phyloP scores from a whole-genome alignment of 2,329 filamentous ascomycete genomes.

The Xylariaceae sp. region DNA sequence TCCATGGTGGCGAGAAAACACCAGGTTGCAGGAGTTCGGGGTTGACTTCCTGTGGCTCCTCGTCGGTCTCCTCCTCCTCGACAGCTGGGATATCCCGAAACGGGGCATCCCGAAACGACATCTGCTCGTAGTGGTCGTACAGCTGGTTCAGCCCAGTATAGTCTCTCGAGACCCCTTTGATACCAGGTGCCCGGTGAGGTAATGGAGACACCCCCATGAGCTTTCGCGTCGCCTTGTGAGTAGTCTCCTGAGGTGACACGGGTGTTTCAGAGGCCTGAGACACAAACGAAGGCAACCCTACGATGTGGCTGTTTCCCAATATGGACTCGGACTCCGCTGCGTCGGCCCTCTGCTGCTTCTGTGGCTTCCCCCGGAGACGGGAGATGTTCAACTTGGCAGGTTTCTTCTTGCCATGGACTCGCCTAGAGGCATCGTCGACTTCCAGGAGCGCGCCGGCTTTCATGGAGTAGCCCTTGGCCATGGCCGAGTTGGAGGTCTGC shows the following conservation, averaged over 20 bases:
- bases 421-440: too few species aligned
- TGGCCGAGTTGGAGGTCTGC: slow-evolving; percentile 50
- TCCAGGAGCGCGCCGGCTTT: slow-evolving; percentile 41
- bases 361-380: slow-evolving; percentile 30
- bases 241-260: slow-evolving; percentile 3
- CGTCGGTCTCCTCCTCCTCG: slow-evolving; percentile 15
- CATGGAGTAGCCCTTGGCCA: slow-evolving; percentile 46
- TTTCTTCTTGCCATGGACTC: slow-evolving; percentile 39
- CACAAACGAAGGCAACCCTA: slow-evolving; percentile 35
- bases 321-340: slow-evolving; percentile 20
- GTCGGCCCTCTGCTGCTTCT: slow-evolving; percentile 27
- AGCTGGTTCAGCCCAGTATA: slow-evolving; percentile 39
- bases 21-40: slow-evolving; percentile 7
- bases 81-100: too few species aligned
- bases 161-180: too few species aligned
- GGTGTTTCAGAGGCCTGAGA: slow-evolving; percentile 21
- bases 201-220: slow-evolving; percentile 6
- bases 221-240: slow-evolving; percentile 9
- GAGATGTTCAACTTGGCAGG: slow-evolving; percentile 44
- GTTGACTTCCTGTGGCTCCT: slow-evolving; percentile 4
- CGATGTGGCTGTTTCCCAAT: slow-evolving; percentile 29
- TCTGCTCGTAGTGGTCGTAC: slow-evolving; percentile 52
- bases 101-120: slow-evolving; percentile 38
- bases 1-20: too few species aligned
- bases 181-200: slow-evolving; percentile 20